Evolutionary conservation across 2,329 filamentous ascomycete genomes (phyloP), one percentile per base, ranked within the genome.

Genomic region (Nigrospora osmanthi): DNA sequence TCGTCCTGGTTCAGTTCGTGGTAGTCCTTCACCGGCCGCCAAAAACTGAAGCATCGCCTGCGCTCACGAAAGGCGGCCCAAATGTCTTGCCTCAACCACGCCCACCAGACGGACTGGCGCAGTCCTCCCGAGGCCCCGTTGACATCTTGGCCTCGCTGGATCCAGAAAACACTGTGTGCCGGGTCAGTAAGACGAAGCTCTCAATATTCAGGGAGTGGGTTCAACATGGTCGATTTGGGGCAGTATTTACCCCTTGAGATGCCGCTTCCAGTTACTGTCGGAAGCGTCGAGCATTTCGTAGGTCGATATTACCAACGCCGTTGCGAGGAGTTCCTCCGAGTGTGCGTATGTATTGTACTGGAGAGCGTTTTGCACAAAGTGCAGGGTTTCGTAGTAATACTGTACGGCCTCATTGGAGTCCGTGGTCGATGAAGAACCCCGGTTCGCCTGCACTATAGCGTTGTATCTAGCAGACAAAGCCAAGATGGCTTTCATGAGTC

Each of bases 261-360:
- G 80, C 3, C 76, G 65, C 48, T 83, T 75, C 80, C 80, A 83
- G 38, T 58, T 74, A 58, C 58, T 54, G 15, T 71, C 69, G 6
- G 72, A 71, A 3, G 71, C 74, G 43, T 80, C 75, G n/a, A 83
- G 71, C 80, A 83, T 83, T 58, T 83, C 80, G 50, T 83, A 83
- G 0, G 76, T 78, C 12, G 76, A 80, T 30, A 83, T 76, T 14
- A 82, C 67, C 1, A 83, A 62, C 0, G 77, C 72, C 0, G 78
- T 83, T 0, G 75, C 73, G 28, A 85, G 65, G 87, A 84, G 63
- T 53, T 83, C 80, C 12, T 68, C 67, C 28, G 74, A 79, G 39
- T 69, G 71, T 6, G 73, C 75, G 54, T 83, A 83, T 0, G 70
- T 73, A 1, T 72, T 66, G 51, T 78, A 79, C 11, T 73, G 68